These are phyloP conservation scores for Chiua virens DNA, from an alignment of 768 basidiomycete species.

Conservation along the genomic window DNA sequence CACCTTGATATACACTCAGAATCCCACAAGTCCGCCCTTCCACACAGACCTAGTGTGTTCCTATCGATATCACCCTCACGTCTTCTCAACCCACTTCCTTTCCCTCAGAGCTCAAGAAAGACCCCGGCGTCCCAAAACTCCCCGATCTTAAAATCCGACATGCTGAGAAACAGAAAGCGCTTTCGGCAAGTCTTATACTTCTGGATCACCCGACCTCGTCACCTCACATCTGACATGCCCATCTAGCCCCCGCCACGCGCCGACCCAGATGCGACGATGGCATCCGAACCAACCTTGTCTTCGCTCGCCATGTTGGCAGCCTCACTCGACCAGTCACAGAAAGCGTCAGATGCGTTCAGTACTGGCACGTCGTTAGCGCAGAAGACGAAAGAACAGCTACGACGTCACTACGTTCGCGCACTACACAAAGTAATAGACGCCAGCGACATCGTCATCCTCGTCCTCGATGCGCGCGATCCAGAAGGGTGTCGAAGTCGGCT, in stretches of 20 bases:
- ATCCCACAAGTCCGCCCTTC: slow-evolving; percentile 22
- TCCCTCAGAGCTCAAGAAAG: slow-evolving; percentile 74
- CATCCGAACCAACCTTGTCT: slow-evolving; percentile 68
- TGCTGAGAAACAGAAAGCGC: slow-evolving; percentile 48
- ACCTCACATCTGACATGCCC: not conserved
- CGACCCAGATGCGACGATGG: slow-evolving; percentile 64
- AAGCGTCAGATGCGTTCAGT: slow-evolving; percentile 24
- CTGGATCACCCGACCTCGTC: not conserved
- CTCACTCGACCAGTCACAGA: slow-evolving; percentile 16
- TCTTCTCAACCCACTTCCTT: not conserved
- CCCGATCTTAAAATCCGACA: slow-evolving; percentile 66
- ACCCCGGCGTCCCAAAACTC: slow-evolving; percentile 84
- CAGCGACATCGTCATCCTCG: slow-evolving; percentile 86
- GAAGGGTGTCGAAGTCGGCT: slow-evolving; percentile 89
- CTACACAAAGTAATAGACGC: slow-evolving; percentile 92
- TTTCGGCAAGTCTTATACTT: slow-evolving; percentile 35
- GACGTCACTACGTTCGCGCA: slow-evolving; percentile 72
- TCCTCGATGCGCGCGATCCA: slow-evolving; percentile 93
- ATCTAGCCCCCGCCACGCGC: slow-evolving; percentile 26
- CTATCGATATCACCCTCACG: not conserved
- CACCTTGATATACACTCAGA: slow-evolving; percentile 13
- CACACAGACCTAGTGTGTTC: slow-evolving; percentile 27
- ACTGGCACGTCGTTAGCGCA: slow-evolving; percentile 24
- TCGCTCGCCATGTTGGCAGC: slow-evolving; percentile 56
- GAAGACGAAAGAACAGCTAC: slow-evolving; percentile 69